Conservation (phyloP, 805 yeast genomes). For the Brettanomyces bruxellensis region DNA sequence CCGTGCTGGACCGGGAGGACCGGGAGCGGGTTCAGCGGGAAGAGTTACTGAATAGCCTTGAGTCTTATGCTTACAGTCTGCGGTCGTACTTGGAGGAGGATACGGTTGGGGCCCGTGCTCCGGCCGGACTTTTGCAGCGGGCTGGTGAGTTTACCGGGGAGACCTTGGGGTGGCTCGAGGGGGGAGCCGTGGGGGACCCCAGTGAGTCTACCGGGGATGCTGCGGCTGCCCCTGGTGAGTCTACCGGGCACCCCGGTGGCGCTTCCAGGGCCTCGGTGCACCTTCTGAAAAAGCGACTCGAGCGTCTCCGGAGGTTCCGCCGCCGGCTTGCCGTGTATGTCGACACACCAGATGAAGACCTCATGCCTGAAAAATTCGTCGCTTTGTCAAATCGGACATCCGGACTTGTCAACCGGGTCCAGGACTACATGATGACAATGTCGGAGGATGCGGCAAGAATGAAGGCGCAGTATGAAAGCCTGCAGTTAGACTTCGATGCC, state of each 20-base stretch:
- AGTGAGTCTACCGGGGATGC: too few relatives aligned
- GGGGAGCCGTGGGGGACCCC: conserved; percentile 25
- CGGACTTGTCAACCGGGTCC: conserved; percentile 31
- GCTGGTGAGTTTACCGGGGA: conserved; percentile 33
- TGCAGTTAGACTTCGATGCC: conserved; percentile 42
- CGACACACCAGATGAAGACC: conserved; percentile 35
- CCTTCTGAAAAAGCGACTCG: conserved; percentile 25
- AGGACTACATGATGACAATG: conserved; percentile 34
- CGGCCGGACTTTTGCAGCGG: conserved; percentile 28
- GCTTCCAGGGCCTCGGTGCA: too few relatives aligned
- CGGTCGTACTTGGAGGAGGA: conserved; percentile 52
- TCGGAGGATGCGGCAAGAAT: conserved; percentile 36
- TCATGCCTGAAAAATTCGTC: conserved; percentile 37
- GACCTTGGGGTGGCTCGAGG: conserved; percentile 70
- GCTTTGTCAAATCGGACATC: conserved; percentile 35
- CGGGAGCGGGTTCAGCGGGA: conserved; percentile 43
- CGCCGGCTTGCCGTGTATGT: conserved; percentile 29
- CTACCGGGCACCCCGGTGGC: too few relatives aligned
- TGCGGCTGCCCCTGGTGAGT: too few relatives aligned
- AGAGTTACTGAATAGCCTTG: conserved; percentile 58
- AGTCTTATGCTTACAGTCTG: conserved; percentile 61
- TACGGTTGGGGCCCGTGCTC: conserved; percentile 34
- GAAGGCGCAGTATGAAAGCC: conserved; percentile 32
- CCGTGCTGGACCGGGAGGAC: conserved; percentile 46
- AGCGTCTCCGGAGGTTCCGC: conserved; percentile 21